Conservation (phyloP, 768 basidiomycete species). For the Hypholoma fasciculare region DNA sequence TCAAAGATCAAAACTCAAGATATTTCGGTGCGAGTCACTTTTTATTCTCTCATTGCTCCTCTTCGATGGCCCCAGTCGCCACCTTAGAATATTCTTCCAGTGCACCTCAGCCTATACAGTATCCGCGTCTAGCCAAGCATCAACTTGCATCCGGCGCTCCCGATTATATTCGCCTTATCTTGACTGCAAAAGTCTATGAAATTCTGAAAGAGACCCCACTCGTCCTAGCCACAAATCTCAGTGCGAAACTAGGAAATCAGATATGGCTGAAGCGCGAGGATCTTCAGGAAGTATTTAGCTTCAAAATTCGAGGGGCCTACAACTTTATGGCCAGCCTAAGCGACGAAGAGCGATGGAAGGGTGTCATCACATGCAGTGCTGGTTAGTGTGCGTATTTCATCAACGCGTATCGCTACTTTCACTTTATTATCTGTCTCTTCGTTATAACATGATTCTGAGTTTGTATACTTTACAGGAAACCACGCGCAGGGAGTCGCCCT, state of each 20-base stretch:
- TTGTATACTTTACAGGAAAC: constrained; percentile 64
- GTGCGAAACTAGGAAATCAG: constrained; percentile 84
- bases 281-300: constrained; percentile 95
- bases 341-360: constrained; percentile 93
- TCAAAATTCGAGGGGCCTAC: constrained; percentile 98
- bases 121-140: constrained; percentile 69
- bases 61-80: constrained; percentile 42
- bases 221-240: constrained; percentile 83
- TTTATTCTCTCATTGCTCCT: constrained; percentile 4
- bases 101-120: constrained; percentile 65
- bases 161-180: constrained; percentile 86
- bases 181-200: constrained; percentile 90
- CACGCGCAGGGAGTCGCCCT: constrained; percentile 98
- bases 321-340: constrained; percentile 94
- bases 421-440: not conserved
- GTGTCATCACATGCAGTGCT: constrained; percentile 96
- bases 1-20: not conserved
- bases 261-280: constrained; percentile 98
- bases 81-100: constrained; percentile 69
- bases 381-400: constrained; percentile 70
- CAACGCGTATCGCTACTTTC: not conserved
- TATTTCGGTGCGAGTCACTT: constrained; percentile 2
- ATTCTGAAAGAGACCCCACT: constrained; percentile 89
- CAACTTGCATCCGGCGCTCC: constrained; percentile 69
- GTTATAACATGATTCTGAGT: not conserved